Conservation (phyloP, 1,284 basidiomycete genomes). For the Sporisorium graminicola region DNA sequence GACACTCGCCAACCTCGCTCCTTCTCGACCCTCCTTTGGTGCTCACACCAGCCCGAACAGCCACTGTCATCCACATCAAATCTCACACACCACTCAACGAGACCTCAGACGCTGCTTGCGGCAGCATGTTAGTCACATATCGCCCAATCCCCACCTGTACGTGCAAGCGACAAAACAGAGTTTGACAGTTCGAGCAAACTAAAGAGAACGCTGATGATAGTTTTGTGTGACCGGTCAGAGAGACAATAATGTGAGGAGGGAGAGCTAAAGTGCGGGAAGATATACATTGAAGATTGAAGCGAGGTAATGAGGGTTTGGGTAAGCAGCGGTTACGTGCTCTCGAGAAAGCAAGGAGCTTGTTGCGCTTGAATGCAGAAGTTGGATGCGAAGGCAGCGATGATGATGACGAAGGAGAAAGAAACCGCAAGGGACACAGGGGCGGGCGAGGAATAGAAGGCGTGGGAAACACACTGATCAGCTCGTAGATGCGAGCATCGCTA, state of each 20-base stretch:
- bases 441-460: conserved; percentile 1
- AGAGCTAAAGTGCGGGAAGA: not conserved
- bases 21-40: no score
- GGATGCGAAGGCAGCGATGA: not conserved
- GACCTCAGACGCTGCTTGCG: no score
- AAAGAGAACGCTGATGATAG: not conserved
- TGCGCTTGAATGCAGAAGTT: not conserved
- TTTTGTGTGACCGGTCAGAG: not conserved
- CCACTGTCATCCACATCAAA: no score
- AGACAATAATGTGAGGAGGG: no score
- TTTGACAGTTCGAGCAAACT: not conserved
- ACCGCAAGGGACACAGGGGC: not conserved
- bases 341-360: no score
- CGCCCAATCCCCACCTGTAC: no score
- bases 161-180: no score
- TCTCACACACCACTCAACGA: no score
- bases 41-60: no score
- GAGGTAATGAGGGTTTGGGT: not conserved
- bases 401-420: not conserved
- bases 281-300: not conserved
- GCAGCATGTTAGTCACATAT: no score
- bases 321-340: not conserved
- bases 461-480: not conserved
- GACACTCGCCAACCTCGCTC: no score
- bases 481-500: no score